phyloP scores from a whole-genome alignment of 2,329 filamentous ascomycete species.

The Cladosporium oxysporum region DNA sequence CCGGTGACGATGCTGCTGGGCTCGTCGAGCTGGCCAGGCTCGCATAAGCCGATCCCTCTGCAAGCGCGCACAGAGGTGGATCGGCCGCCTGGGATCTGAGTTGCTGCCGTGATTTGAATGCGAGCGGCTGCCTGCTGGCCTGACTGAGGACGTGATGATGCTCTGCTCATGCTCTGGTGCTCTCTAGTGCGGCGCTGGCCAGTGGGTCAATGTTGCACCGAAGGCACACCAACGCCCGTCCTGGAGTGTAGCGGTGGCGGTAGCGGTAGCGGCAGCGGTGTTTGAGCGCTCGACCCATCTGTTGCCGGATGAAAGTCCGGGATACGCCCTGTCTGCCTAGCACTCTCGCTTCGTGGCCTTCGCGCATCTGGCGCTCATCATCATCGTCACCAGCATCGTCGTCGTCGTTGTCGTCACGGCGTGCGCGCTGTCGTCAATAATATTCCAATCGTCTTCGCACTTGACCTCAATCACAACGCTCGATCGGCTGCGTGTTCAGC shows the following conservation, averaged over 20 bases:
- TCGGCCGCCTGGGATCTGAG: constrained; percentile 8
- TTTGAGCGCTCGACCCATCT: constrained; percentile 1
- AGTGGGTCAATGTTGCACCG: constrained; percentile 20
- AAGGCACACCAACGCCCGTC: constrained; percentile 4
- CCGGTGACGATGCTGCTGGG: constrained; percentile 11
- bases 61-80: background rate
- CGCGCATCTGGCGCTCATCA: constrained; percentile 5
- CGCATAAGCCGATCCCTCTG: constrained; percentile 18
- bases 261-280: background rate
- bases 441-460: background rate
- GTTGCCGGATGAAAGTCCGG: constrained; percentile 6
- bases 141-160: constrained; percentile 2
- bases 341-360: background rate
- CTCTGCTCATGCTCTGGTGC: constrained; percentile 13
- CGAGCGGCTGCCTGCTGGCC: constrained; percentile 1
- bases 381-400: background rate
- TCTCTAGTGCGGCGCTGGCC: constrained; percentile 19
- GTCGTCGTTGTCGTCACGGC: no score
- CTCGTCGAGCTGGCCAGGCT: constrained; percentile 14
- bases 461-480: background rate
- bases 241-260: background rate
- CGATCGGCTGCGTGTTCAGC: constrained; percentile 10
- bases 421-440: background rate
- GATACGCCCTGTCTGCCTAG: background rate
- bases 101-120: constrained; percentile 2